phyloP scores from a whole-genome alignment of 305 asterid species.

The Fraxinus paxiana region DNA sequence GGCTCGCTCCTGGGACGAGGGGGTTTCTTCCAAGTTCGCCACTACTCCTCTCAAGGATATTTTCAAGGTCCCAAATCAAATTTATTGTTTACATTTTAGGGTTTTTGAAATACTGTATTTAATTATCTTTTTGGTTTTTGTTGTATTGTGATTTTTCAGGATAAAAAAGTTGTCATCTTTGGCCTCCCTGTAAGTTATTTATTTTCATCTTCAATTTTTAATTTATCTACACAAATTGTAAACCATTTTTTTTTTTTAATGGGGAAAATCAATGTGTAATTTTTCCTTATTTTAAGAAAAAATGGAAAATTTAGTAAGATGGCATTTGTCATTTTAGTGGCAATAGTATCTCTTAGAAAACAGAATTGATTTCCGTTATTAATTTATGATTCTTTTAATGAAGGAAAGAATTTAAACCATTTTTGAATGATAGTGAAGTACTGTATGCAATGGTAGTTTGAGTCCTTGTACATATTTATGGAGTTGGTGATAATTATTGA shows the following conservation, averaged over 20 bases:
- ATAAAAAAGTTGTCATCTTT: slow-evolving; percentile 76
- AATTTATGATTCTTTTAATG: neutral
- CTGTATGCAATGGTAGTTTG: neutral
- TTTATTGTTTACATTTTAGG: neutral
- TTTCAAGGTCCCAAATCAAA: slow-evolving; percentile 52
- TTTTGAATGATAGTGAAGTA: neutral
- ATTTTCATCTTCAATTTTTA: neutral
- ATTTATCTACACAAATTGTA: neutral
- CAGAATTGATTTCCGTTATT: neutral
- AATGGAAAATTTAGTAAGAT: neutral
- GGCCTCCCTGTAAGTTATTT: slow-evolving; percentile 83
- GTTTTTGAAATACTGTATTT: neutral
- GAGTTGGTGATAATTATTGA: neutral
- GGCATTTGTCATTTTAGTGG: neutral
- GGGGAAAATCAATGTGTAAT: neutral
- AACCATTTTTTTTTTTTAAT: neutral
- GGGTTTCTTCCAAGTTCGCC: slow-evolving; percentile 81
- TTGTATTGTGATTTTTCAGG: slow-evolving; percentile 45
- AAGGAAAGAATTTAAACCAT: neutral
- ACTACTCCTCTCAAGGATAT: slow-evolving; percentile 64
- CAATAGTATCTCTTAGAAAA: neutral
- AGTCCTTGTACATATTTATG: neutral
- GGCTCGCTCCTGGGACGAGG: slow-evolving; percentile 95
- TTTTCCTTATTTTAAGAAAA: neutral
- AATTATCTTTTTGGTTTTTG: neutral